Base-by-base conservation (phyloP, 805 yeast genomes). In the Starmerella gropengiesseri region DNA sequence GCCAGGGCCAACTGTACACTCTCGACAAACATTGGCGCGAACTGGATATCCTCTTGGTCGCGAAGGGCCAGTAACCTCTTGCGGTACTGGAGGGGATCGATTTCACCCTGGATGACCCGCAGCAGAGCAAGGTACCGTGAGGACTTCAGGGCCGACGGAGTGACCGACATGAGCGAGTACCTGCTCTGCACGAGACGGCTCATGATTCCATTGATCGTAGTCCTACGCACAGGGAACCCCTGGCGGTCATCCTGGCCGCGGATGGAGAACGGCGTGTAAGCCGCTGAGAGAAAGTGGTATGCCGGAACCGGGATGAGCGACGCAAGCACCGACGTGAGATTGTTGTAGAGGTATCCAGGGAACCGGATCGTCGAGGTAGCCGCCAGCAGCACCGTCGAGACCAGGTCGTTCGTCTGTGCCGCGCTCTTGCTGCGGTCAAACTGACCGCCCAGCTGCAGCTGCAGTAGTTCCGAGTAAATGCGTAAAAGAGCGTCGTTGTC, bases 291-390 rank as follows among this genome's bases (percentile, higher is more conserved):
- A 54, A 82, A 84, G 60, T 85, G 94, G 51, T 81, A 65, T 34
- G 80, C 80, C 1, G 94, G 94, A 0, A 85, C 78, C 2, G 96
- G 95, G 2, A 91, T 74, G 50, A 91, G 62, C 1, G 89, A 75
- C 1, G 95, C 78, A 38, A 85, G 62, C 14, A 91, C 75, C 37
- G 93, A 79, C 30, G 86, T 82, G 51, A 81, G 64, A 3, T 94
- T 84, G 56, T 81, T 82, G 67, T 83, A 87, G 73, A 86, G 79
- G 63, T 85, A 85, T 37, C 91, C 78, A 4, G 98, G 98, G 59
- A 81, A 89, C 52, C 98, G 69, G 34, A 91, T 63, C 0, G 97
- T 82, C 47, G 89, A 83, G 2, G 97, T 83, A 3, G 85, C 67
- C 0, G 87, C 77, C 0, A 94, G 78, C 69, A 86, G 74, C 8